Conservation (phyloP, 2,329 filamentous ascomycete genomes). For the Gnomoniopsis sp. region DNA sequence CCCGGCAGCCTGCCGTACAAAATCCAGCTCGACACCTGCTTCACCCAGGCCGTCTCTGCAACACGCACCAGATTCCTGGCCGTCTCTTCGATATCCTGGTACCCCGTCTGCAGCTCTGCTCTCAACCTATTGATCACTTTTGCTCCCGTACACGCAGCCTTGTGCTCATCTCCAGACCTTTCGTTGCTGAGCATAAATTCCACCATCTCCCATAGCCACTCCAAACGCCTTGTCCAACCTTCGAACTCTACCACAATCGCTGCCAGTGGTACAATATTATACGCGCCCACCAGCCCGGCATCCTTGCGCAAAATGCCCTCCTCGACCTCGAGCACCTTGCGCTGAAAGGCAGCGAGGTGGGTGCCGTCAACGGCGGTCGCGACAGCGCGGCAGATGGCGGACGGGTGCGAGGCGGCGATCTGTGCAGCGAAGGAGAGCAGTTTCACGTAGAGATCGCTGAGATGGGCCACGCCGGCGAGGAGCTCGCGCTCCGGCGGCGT, state of each 20-base stretch:
- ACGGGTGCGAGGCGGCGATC: constrained; percentile 69
- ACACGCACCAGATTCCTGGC: constrained; percentile 69
- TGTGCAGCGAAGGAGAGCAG: constrained; percentile 64
- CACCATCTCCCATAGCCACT: constrained; percentile 78
- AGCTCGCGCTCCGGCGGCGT: constrained; percentile 82
- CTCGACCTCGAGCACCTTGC: constrained; percentile 82
- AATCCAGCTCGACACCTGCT: constrained; percentile 86
- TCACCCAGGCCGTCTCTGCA: constrained; percentile 87
- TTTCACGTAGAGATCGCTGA: constrained; percentile 74
- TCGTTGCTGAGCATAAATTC: constrained; percentile 59
- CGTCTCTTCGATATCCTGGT: constrained; percentile 77
- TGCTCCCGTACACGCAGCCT: constrained; percentile 59
- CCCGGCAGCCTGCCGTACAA: constrained; percentile 80
- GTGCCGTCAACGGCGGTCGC: constrained; percentile 71
- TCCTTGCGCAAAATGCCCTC: constrained; percentile 72
- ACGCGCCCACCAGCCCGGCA: constrained; percentile 78
- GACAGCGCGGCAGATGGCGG: constrained; percentile 82
- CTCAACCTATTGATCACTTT: constrained; percentile 74
- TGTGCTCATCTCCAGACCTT: constrained; percentile 12
- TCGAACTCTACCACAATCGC: constrained; percentile 79
- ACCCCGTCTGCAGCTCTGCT: constrained; percentile 79
- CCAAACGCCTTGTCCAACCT: constrained; percentile 79
- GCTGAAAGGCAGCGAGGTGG: constrained; percentile 78
- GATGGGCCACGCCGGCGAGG: constrained; percentile 69
- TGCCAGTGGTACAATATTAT: constrained; percentile 89